Base-by-base conservation (phyloP, 441 rosid genomes). In the Gossypium schwendimanii region DNA sequence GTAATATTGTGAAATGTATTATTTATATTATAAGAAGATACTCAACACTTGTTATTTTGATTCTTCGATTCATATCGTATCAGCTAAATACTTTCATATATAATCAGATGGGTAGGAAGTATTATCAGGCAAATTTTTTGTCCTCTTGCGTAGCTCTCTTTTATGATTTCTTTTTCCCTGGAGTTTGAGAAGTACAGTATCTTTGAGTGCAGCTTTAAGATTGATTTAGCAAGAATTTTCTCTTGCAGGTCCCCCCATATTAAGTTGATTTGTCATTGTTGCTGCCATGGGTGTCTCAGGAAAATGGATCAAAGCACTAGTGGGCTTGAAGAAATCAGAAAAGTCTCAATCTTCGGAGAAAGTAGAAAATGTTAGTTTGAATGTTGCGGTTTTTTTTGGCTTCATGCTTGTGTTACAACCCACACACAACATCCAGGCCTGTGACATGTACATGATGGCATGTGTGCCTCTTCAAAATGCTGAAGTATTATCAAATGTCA, bases 231-330 rank as follows among this genome's bases (percentile, higher is more conserved):
- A 14, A 33, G 44, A 63, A 52, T 55, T 63, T 79, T 70, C 23
- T 79, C 73, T 74, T 28, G 53, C 80, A 84, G 85, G 75, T 68
- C 17, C 57, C 71, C 67, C 21, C 31, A 31, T 47, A 36, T 26
- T 75, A 36, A 36, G 75, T 82, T 63, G 74, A 60, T 66, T 72
- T 55, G 21, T 70, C 11, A 41, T 57, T 6, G 20, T 55, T 21
- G 54, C 23, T 20, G 54, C 53, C 76, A 94, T 95, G 99, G 99
- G 98, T 72, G 93, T 89, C 75, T 84, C 97, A 0, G 96, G 97
- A 50, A 95, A 89, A 87, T 92, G 99, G 99, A 82, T 95, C 74
- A 92, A 83, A 84, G 89, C 98, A 67, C 81, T 93, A 79, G 88
- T 95, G 79, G 92, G 98, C 74, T 81, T 90, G 75, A 87, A 83